Evolutionary conservation across 345 rosid genomes (phyloP).

Genomic region (Melastoma malabathricum): DNA sequence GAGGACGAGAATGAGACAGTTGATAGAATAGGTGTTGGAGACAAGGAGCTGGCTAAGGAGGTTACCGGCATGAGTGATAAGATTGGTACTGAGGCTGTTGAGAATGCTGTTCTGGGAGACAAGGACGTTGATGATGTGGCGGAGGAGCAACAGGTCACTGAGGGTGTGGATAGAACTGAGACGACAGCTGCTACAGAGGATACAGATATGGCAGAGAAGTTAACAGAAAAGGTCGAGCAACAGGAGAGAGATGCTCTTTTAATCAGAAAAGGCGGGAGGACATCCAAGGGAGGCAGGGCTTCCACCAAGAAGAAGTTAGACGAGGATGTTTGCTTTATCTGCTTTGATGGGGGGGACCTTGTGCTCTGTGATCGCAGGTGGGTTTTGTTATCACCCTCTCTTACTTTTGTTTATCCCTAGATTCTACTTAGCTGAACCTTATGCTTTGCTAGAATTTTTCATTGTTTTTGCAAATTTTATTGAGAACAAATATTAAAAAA

Average conservation of each 20-base stretch:
- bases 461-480: too few species aligned
- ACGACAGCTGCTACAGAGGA: constrained; percentile 15
- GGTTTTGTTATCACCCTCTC: not conserved
- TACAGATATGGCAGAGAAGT: constrained; percentile 13
- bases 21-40: constrained; percentile 1
- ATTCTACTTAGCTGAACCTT: too few species aligned
- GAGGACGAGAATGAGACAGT: constrained; percentile 4
- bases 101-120: constrained; percentile 2
- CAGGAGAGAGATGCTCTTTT: constrained; percentile 27
- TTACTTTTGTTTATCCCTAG: too few species aligned
- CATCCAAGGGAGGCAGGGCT: constrained; percentile 34
- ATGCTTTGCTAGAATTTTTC: too few species aligned
- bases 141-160: constrained; percentile 15
- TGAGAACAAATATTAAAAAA: too few species aligned
- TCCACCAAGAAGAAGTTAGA: constrained; percentile 53
- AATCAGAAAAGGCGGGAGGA: constrained; percentile 70
- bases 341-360: constrained; percentile 96
- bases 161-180: constrained; percentile 16
- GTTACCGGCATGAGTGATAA: too few species aligned
- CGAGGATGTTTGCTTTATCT: constrained; percentile 97
- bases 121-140: not conserved
- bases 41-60: too few species aligned
- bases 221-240: constrained; percentile 29
- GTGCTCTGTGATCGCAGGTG: constrained; percentile 98
- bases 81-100: constrained; percentile 2